phyloP scores from a whole-genome alignment of 2,329 filamentous ascomycete genomes.

The Fusarium sulawesiense region DNA sequence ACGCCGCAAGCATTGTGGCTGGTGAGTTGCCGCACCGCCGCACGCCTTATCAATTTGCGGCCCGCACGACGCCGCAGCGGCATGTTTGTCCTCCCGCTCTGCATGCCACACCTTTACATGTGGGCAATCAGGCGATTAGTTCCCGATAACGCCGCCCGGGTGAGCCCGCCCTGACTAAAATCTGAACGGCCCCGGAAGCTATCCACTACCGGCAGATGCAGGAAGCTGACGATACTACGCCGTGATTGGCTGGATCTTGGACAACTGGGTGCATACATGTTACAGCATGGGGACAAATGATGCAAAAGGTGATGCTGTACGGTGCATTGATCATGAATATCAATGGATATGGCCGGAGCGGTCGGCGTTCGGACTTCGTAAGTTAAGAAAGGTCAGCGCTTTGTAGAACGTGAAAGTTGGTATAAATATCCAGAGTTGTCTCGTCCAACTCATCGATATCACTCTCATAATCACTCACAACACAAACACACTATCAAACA shows the following conservation, averaged over 20 bases:
- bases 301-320: not conserved
- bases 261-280: not conserved
- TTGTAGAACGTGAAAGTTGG: fast-evolving
- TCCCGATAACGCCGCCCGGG: not conserved
- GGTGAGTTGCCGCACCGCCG: conserved; percentile 9
- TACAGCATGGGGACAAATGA: not conserved
- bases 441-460: not conserved
- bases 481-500: not conserved
- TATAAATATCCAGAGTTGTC: conserved; percentile 14
- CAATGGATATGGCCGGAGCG: conserved; percentile 1
- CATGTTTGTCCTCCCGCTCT: not conserved
- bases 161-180: not conserved
- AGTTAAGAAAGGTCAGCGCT: not conserved
- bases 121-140: conserved; percentile 21
- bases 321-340: conserved; percentile 17
- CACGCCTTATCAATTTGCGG: conserved; percentile 10
- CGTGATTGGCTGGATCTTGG: not conserved
- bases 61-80: conserved; percentile 24
- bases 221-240: not conserved
- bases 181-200: not conserved
- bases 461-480: not conserved
- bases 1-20: not conserved
- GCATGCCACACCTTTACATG: not conserved
- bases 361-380: conserved; percentile 9
- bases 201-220: not conserved